These are phyloP conservation scores for Starmera amethionina DNA, from an alignment of 805 yeast genomes.

Conservation along the genomic window DNA sequence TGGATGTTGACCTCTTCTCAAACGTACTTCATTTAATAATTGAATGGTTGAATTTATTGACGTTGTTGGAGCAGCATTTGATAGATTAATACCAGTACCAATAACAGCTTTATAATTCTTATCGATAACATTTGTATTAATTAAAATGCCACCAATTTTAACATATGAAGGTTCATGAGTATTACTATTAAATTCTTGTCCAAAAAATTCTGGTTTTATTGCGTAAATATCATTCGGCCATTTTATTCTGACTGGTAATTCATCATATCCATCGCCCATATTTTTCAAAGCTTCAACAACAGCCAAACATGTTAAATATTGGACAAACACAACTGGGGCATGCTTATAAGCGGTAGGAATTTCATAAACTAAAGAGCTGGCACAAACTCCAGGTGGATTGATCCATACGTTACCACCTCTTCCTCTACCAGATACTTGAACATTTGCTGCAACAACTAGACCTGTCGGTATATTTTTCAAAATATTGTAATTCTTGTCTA, in stretches of 20 bases:
- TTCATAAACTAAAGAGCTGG: slow-evolving; percentile 62
- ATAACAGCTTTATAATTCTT: slow-evolving; percentile 56
- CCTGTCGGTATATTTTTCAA: slow-evolving; percentile 62
- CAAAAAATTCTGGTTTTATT: slow-evolving; percentile 51
- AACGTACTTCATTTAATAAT: slow-evolving; percentile 45
- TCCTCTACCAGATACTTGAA: slow-evolving; percentile 88
- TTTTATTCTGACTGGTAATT: slow-evolving; percentile 71
- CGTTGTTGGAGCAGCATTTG: slow-evolving; percentile 85
- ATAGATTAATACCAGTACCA: slow-evolving; percentile 83
- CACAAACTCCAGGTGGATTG: slow-evolving; percentile 86
- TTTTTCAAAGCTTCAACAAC: slow-evolving; percentile 65
- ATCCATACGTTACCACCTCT: slow-evolving; percentile 95
- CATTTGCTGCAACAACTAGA: slow-evolving; percentile 54
- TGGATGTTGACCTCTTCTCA: slow-evolving; percentile 23
- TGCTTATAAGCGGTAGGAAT: slow-evolving; percentile 34
- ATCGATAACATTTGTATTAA: slow-evolving; percentile 63
- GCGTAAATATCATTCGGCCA: slow-evolving; percentile 97
- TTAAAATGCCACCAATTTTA: slow-evolving; percentile 77
- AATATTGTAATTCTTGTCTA: slow-evolving; percentile 61
- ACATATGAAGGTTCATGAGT: slow-evolving; percentile 57
- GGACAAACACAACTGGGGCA: slow-evolving; percentile 71
- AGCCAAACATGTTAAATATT: slow-evolving; percentile 78
- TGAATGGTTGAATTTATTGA: slow-evolving; percentile 68
- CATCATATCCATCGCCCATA: slow-evolving; percentile 54
- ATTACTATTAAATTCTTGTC: slow-evolving; percentile 28